Percentiles rank a stretch among this genome's conserved stretches.
phyloP scores from a whole-genome alignment of 371 early-diverging fungal species.

The Apophysomyces elegans region DNA sequence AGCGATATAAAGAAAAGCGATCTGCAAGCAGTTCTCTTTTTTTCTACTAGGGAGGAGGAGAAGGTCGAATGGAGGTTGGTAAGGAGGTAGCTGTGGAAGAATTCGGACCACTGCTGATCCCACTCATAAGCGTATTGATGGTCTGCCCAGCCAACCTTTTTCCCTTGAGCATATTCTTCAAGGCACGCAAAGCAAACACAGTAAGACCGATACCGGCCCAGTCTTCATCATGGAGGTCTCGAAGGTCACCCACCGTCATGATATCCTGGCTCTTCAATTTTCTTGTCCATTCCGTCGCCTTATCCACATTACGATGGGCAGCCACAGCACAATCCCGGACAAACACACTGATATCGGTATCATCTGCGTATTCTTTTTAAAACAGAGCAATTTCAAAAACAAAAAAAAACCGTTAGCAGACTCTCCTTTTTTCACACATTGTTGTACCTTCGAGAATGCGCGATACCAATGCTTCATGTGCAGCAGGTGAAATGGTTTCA shows the following conservation, averaged over 20 bases:
- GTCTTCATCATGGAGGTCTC: conserved; percentile 79
- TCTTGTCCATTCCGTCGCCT: conserved; percentile 78
- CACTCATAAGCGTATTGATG: conserved; percentile 7
- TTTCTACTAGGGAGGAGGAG: conserved; percentile 6
- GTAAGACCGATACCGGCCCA: conserved; percentile 83
- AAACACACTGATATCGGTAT: conserved; percentile 70
- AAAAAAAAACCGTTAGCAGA: no score
- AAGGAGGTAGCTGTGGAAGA: not conserved
- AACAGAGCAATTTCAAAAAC: not conserved
- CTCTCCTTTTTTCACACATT: not conserved
- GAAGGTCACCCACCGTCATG: conserved; percentile 83
- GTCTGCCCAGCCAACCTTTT: conserved; percentile 35
- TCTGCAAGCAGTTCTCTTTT: conserved; percentile 4
- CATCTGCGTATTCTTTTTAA: conserved; percentile 61
- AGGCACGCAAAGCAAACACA: conserved; percentile 86
- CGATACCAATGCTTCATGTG: conserved; percentile 24
- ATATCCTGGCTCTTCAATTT: conserved; percentile 79
- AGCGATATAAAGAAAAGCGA: conserved; percentile 3
- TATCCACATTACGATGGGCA: conserved; percentile 72
- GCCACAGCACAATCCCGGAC: conserved; percentile 72
- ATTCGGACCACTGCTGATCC: not conserved
- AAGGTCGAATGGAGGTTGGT: conserved; percentile 7
- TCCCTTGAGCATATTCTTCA: conserved; percentile 81
- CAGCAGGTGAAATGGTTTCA: conserved; percentile 9
- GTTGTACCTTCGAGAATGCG: conserved; percentile 31